Conservation (phyloP, 257 asterid genomes). For the Penstemon newberryi region DNA sequence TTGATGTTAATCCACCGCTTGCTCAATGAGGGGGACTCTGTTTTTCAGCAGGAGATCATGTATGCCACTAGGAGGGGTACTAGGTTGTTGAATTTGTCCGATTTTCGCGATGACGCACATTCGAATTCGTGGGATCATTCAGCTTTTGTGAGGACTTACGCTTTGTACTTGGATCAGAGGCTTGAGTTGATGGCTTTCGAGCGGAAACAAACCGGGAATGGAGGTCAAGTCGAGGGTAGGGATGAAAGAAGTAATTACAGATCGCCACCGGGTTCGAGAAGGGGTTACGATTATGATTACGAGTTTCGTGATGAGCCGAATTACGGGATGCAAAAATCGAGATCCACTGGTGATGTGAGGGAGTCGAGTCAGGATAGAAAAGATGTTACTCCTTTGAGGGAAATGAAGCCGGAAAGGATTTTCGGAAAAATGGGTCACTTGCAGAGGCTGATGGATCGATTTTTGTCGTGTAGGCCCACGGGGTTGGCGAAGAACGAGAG, state of each 20-base stretch:
- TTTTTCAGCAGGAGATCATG: conserved; percentile 71
- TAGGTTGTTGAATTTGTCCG: conserved; percentile 63
- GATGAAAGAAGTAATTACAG: conserved; percentile 36
- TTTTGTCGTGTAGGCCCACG: conserved; percentile 65
- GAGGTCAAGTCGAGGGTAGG: conserved; percentile 39
- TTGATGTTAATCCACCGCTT: conserved; percentile 66
- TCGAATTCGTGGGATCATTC: conserved; percentile 79
- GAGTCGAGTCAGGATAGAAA: conserved; percentile 51
- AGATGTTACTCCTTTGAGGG: conserved; percentile 66
- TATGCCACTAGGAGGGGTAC: conserved; percentile 71
- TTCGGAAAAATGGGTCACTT: conserved; percentile 74
- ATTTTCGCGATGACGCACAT: conserved; percentile 84
- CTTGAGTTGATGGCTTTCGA: conserved; percentile 62
- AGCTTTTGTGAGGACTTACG: conserved; percentile 68
- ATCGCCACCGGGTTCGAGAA: conserved; percentile 56
- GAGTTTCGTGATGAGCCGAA: too few relatives aligned
- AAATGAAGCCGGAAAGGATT: conserved; percentile 64
- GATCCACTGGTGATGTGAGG: conserved; percentile 66
- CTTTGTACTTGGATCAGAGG: conserved; percentile 70
- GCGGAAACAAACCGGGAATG: conserved; percentile 46
- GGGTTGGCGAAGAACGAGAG: conserved; percentile 75
- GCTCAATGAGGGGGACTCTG: conserved; percentile 59
- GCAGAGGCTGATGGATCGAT: conserved; percentile 73
- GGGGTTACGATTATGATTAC: conserved; percentile 48
- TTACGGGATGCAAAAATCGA: conserved; percentile 63